These are phyloP conservation scores for Avena sativa DNA, from an alignment of 176 grass and related monocot species.

Conservation along the genomic window DNA sequence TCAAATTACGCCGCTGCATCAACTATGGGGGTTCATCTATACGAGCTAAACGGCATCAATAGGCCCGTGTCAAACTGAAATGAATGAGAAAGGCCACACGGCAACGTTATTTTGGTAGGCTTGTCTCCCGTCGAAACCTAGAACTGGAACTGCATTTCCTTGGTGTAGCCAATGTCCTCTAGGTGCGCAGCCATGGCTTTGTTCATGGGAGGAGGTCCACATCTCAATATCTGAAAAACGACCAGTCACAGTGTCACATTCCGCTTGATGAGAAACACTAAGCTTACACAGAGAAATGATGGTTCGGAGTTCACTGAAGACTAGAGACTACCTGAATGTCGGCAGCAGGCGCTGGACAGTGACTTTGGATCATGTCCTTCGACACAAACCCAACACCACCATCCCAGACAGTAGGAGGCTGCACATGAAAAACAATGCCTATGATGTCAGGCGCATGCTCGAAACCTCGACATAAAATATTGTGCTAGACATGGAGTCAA, in stretches of 20 bases:
- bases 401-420: conserved; percentile 82
- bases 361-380: conserved; percentile 88
- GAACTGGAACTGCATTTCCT: conserved; percentile 99
- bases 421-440: conserved; percentile 10
- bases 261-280: neutral
- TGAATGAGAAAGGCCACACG: neutral
- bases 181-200: conserved; percentile 90
- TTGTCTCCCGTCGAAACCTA: conserved; percentile 14
- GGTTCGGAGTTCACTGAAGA: neutral
- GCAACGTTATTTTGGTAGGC: conserved; percentile 19
- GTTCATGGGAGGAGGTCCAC: conserved; percentile 97
- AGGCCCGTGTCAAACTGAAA: neutral
- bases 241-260: neutral
- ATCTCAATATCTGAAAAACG: conserved; percentile 81
- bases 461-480: neutral
- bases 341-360: conserved; percentile 67
- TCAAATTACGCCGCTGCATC: neutral
- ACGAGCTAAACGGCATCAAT: neutral
- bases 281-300: neutral
- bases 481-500: neutral
- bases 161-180: conserved; percentile 81
- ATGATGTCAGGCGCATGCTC: neutral
- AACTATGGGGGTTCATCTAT: neutral
- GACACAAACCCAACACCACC: conserved; percentile 90
- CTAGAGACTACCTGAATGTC: conserved; percentile 73